Evolutionary conservation across 2,329 filamentous ascomycete genomes (phyloP).

Genomic region (Juglanconis oblonga): DNA sequence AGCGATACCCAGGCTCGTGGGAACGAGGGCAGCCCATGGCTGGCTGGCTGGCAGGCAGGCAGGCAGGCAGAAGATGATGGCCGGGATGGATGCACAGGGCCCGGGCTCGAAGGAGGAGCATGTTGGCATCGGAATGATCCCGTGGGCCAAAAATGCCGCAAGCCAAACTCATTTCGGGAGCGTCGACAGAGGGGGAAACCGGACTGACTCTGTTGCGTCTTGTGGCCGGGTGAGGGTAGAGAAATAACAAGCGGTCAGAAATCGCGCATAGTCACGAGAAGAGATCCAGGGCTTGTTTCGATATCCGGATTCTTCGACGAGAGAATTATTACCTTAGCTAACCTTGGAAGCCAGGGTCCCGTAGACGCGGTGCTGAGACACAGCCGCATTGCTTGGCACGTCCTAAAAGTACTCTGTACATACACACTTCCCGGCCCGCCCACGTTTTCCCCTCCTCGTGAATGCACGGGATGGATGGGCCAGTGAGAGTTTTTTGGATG

Average conservation of each 20-base stretch:
- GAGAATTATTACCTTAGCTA: neutral
- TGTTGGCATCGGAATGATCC: neutral
- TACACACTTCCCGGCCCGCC: neutral
- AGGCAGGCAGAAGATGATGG: neutral
- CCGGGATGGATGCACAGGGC: neutral
- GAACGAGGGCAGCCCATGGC: too few species aligned
- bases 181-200: neutral
- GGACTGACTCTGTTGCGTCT: neutral
- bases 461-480: neutral
- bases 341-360: neutral
- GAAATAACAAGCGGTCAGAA: constrained; percentile 17
- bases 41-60: too few species aligned
- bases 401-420: neutral
- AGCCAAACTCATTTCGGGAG: neutral
- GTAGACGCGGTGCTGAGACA: constrained; percentile 2
- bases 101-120: neutral
- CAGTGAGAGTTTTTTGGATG: neutral
- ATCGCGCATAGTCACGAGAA: constrained; percentile 14
- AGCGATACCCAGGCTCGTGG: too few species aligned
- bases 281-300: constrained; percentile 6
- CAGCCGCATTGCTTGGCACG: neutral
- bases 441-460: neutral
- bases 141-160: constrained; percentile 9
- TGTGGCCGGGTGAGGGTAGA: constrained; percentile 2
- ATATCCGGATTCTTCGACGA: constrained; percentile 10